Evolutionary conservation across 306 rosid genomes (phyloP).

Genomic region (Bauhinia variegata): DNA sequence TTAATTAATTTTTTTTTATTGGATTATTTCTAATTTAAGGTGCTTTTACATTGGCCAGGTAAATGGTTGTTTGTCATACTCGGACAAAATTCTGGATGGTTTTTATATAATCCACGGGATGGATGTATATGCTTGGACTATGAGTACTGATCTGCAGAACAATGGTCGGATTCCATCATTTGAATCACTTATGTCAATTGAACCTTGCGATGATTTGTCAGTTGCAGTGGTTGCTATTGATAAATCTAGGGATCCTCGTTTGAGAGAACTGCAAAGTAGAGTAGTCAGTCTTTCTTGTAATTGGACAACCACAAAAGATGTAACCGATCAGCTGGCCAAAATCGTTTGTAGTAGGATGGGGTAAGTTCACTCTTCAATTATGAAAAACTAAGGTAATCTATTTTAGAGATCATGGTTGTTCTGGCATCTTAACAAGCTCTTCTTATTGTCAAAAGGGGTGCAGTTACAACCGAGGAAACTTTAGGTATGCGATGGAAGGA

Average conservation of each 20-base stretch:
- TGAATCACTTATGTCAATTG: slow-evolving; percentile 51
- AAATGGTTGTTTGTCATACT: slow-evolving; percentile 58
- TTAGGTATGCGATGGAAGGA: slow-evolving; percentile 62
- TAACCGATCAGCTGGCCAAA: slow-evolving; percentile 48
- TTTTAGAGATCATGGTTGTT: not conserved
- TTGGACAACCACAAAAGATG: slow-evolving; percentile 42
- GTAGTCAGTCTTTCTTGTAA: slow-evolving; percentile 44
- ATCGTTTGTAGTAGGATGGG: slow-evolving; percentile 56
- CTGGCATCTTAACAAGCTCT: slow-evolving; percentile 26
- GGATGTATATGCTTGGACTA: slow-evolving; percentile 59
- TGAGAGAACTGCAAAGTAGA: slow-evolving; percentile 50
- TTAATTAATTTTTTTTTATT: slow-evolving; percentile 3
- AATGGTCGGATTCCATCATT: slow-evolving; percentile 51
- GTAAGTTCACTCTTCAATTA: slow-evolving; percentile 39
- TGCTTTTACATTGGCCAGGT: slow-evolving; percentile 45
- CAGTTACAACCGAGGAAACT: slow-evolving; percentile 42
- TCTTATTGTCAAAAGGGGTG: slow-evolving; percentile 46
- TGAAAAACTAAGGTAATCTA: not conserved
- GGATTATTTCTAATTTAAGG: slow-evolving; percentile 8
- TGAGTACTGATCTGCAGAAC: slow-evolving; percentile 52
- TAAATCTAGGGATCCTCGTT: slow-evolving; percentile 52
- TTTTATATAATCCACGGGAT: slow-evolving; percentile 61
- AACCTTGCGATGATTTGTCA: slow-evolving; percentile 46
- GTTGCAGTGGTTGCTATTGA: slow-evolving; percentile 50
- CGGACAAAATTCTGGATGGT: slow-evolving; percentile 53